phyloP scores from a whole-genome alignment of 192 early-diverging fungal genomes.

The Coemansia furcata region DNA sequence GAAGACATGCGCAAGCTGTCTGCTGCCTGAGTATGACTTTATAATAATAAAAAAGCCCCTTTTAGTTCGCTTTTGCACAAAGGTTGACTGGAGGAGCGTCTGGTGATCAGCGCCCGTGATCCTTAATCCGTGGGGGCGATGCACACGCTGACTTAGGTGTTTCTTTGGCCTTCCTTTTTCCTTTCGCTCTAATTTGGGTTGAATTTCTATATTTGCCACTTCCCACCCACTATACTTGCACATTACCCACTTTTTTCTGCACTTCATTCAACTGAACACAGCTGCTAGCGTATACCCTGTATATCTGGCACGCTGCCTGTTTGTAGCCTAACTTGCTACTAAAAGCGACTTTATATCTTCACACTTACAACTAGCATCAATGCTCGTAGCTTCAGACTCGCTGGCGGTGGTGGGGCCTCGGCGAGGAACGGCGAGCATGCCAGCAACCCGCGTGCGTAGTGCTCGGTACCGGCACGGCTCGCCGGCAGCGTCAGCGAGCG shows the following conservation, averaged over 20 bases:
- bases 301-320: neutral
- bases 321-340: neutral
- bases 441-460: slow-evolving; percentile 8
- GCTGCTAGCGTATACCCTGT: neutral
- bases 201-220: neutral
- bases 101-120: neutral
- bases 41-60: neutral
- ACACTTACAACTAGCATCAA: neutral
- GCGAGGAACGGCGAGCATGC: slow-evolving; percentile 9
- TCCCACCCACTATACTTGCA: neutral
- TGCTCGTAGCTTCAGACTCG: slow-evolving; percentile 12
- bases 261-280: neutral
- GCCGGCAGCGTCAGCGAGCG: slow-evolving; percentile 13
- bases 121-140: neutral
- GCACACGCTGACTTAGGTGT: neutral
- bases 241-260: neutral
- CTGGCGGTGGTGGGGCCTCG: slow-evolving; percentile 4
- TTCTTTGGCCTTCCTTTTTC: neutral
- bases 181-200: neutral
- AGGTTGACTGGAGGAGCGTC: neutral
- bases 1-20: slow-evolving; percentile 13
- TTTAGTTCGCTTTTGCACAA: neutral
- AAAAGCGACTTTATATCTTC: neutral
- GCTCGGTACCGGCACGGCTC: slow-evolving; percentile 7
- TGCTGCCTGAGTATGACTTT: neutral